A percentile compares a stretch with the other conserved stretches of the same genome.
Conservation (phyloP, 2,329 filamentous ascomycete genomes). For the Fusarium fujikuroi region DNA sequence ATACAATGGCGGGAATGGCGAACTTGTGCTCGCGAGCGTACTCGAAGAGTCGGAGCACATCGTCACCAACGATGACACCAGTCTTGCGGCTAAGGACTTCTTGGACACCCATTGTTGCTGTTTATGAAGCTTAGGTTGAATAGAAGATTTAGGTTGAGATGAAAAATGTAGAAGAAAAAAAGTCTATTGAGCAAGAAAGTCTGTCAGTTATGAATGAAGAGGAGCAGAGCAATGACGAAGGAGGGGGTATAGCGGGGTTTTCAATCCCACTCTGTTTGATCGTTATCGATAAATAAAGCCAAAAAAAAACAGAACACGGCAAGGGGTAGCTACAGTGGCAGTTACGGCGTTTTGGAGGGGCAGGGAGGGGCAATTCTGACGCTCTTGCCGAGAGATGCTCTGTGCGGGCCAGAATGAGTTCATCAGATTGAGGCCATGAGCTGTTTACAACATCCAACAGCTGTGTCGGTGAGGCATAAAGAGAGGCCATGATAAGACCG, state of each 20-base stretch:
- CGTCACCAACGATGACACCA: conserved; percentile 65
- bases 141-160: conserved; percentile 31
- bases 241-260: conserved; percentile 43
- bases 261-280: conserved; percentile 30
- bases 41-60: conserved; percentile 78
- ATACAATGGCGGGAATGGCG: conserved; percentile 82
- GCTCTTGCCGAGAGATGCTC: conserved; percentile 35
- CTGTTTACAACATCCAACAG: conserved; percentile 40
- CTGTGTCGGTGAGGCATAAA: conserved; percentile 41
- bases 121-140: conserved; percentile 33
- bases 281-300: conserved; percentile 42
- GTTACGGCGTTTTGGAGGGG: conserved; percentile 21
- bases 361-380: conserved; percentile 29
- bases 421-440: conserved; percentile 38
- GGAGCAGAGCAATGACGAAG: conserved; percentile 37
- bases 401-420: conserved; percentile 40
- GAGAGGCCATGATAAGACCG: conserved; percentile 30
- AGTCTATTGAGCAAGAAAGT: conserved; percentile 40
- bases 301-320: conserved; percentile 23
- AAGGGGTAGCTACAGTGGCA: conserved; percentile 31
- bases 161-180: conserved; percentile 27
- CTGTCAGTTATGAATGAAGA: conserved; percentile 39
- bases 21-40: conserved; percentile 89
- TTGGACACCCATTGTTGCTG: conserved; percentile 52
- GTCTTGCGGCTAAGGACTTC: conserved; percentile 62